Conservation (phyloP, 192 early-diverging fungal genomes). For the Lobosporangium transversale region DNA sequence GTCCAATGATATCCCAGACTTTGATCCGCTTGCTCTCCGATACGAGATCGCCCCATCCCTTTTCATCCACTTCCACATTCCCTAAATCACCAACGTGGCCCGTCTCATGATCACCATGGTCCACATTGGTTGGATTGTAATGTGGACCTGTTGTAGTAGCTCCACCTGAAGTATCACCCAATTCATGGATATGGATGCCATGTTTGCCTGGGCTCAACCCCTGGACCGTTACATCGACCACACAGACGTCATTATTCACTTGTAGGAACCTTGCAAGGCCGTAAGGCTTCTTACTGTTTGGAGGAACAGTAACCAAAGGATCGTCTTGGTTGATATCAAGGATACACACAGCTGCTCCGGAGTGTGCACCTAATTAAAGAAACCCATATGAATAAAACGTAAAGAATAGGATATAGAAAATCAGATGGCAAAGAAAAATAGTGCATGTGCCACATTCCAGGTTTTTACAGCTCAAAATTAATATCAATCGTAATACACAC, state of each 20-base stretch:
- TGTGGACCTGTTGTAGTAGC: constrained; percentile 62
- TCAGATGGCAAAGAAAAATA: background rate
- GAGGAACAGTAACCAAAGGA: constrained; percentile 6
- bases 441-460: background rate
- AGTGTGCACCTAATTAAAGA: constrained; percentile 65
- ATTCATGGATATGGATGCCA: constrained; percentile 80
- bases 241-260: constrained; percentile 70
- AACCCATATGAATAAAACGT: too few relatives aligned
- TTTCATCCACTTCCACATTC: constrained; percentile 69
- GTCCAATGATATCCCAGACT: constrained; percentile 91
- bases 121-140: constrained; percentile 59
- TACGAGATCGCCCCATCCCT: constrained; percentile 80
- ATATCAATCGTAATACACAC: constrained; percentile 13
- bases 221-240: constrained; percentile 85
- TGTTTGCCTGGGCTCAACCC: constrained; percentile 71
- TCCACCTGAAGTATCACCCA: constrained; percentile 80
- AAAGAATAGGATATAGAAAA: background rate
- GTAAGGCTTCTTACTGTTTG: constrained; percentile 40
- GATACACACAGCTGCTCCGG: constrained; percentile 92
- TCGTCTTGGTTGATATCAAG: constrained; percentile 69
- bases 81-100: constrained; percentile 75
- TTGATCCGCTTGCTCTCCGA: constrained; percentile 77
- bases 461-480: background rate
- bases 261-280: constrained; percentile 89
- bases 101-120: constrained; percentile 57